Conservation (phyloP, 129 eudicot genomes). For the Tagetes erecta region DNA sequence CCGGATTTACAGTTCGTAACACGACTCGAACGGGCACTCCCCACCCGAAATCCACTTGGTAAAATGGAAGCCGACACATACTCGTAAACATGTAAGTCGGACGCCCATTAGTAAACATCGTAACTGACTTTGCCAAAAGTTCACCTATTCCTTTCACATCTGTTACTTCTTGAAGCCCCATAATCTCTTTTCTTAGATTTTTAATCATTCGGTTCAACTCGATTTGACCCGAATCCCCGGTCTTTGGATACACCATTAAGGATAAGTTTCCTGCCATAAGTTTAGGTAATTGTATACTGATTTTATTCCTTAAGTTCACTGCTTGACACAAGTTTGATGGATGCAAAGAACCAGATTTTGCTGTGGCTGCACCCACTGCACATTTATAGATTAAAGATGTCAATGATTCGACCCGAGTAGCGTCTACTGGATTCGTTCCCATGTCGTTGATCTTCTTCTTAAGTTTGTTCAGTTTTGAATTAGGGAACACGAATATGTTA, state of each 20-base stretch:
- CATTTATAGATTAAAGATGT: conserved; percentile 9
- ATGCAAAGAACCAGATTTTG: neutral
- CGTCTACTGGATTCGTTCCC: neutral
- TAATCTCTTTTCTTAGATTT: neutral
- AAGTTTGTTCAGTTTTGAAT: conserved; percentile 1
- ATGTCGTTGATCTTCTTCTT: neutral
- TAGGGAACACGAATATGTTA: neutral
- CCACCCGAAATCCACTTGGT: conserved; percentile 13
- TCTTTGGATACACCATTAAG: neutral
- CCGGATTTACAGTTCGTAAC: neutral
- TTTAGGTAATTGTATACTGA: neutral
- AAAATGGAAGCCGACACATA: neutral
- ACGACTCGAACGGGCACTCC: neutral
- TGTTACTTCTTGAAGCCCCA: neutral
- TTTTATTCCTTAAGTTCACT: conserved; percentile 7
- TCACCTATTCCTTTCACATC: neutral
- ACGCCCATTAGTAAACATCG: neutral
- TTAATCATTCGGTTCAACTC: neutral
- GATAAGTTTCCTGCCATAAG: neutral
- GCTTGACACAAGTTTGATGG: conserved; percentile 14
- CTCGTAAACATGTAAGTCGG: conserved; percentile 5
- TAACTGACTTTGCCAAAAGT: neutral
- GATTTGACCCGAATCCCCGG: neutral
- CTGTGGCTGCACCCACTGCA: neutral
- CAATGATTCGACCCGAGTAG: conserved; percentile 4